phyloP scores from a whole-genome alignment of 176 grass and related monocot genomes.

The Oryza rufipogon region DNA sequence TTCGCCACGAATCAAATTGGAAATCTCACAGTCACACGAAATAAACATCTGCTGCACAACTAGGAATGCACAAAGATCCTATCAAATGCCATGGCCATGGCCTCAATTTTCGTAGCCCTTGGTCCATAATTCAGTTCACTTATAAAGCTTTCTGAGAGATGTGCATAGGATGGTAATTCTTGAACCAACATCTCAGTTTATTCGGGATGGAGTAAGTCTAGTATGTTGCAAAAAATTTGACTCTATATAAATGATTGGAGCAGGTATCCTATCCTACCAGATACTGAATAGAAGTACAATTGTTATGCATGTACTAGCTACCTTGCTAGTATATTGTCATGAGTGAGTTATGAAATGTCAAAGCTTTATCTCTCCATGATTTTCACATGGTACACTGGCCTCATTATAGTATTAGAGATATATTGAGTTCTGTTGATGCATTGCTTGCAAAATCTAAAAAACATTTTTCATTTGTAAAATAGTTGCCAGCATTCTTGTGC shows the following conservation, averaged over 20 bases:
- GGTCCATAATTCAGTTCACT: background rate
- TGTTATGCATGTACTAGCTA: background rate
- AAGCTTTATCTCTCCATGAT: background rate
- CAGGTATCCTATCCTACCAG: background rate
- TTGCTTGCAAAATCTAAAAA: background rate
- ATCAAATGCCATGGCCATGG: background rate
- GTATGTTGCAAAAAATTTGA: background rate
- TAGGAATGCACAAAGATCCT: background rate
- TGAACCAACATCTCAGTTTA: background rate
- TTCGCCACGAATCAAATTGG: background rate
- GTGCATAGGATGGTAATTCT: background rate
- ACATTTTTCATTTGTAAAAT: background rate
- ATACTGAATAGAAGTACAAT: background rate
- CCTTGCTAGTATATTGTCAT: background rate
- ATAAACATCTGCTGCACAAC: background rate
- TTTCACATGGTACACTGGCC: background rate
- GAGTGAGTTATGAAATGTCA: background rate
- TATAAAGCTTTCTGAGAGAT: background rate
- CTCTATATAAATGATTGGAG: background rate
- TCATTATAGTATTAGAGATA: background rate
- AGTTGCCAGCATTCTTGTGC: constrained; percentile 14
- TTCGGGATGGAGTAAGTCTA: background rate
- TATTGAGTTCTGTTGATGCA: background rate
- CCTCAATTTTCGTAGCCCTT: background rate
- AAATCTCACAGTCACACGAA: background rate